Base-by-base conservation (phyloP, 2,329 filamentous ascomycete species). In the Diaporthe citriasiana region DNA sequence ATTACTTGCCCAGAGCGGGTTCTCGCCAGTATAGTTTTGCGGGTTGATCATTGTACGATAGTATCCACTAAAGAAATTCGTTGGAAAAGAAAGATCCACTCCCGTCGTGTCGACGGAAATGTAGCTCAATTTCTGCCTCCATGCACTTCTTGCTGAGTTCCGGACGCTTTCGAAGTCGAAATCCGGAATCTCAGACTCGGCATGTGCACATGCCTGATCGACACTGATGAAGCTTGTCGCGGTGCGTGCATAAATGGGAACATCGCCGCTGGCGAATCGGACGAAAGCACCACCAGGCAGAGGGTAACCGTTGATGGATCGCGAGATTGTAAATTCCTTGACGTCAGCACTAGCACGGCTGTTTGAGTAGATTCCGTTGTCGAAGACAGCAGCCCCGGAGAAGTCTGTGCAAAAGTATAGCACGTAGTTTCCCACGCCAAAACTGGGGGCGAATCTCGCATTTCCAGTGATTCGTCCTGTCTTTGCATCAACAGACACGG, bases 11-110 rank as follows among this genome's bases (percentile, higher is more conserved):
- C 92, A 94, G 0, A 91, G 79, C 2, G 91, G 91, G 72, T 94
- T 94, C 79, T 94, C 93, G 0, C 91, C 91, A 0, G 93, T 94
- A 77, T 93, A 94, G 78, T 94, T 93, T 78, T 94, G 92, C 3
- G 93, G 93, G 70, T 89, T 92, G 75, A 94, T 90, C 88, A 94
- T 90, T 4, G 90, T 88, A n/a, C 92, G 86, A 79, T 94, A 94
- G n/a, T 91, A 86, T 3, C 92, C 92, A 56, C 90, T 93, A 86
- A 92, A 94, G 77, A 94, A 93, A 25, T 89, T 88, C n/a, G 82
- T 90, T 73, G 92, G 84, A 1, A 92, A 79, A 0, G 88, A 87
- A 12, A 84, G 79, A 73, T 88, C 86, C 1, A 91, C 89, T 0
- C 88, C 84, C 0, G 79, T 84, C 0, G 87, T 82, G 51, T 91